These are phyloP conservation scores for Xerophyta viscosa DNA, from an alignment of 106 monocot genomes.

Conservation along the genomic window DNA sequence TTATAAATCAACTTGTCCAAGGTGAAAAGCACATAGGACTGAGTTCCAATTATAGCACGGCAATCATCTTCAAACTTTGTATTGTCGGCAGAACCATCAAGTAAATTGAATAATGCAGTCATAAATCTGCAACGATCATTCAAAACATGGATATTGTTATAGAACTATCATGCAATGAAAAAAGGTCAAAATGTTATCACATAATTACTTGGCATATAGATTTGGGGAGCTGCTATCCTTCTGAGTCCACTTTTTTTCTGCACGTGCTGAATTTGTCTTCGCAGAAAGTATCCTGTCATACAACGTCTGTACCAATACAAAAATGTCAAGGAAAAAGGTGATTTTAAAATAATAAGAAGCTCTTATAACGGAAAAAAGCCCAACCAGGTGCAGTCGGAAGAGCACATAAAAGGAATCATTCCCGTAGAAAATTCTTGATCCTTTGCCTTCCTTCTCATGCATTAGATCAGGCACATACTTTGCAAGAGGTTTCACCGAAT, in stretches of 20 bases:
- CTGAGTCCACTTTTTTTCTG: slow-evolving; percentile 71
- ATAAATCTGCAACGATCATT: slow-evolving; percentile 52
- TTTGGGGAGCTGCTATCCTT: slow-evolving; percentile 53
- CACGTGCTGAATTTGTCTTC: slow-evolving; percentile 62
- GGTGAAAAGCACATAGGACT: slow-evolving; percentile 94
- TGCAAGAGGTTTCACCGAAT: slow-evolving; percentile 68
- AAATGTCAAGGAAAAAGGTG: too few species aligned
- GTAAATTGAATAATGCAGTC: slow-evolving; percentile 59
- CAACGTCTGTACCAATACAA: slow-evolving; percentile 53
- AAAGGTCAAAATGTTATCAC: too few species aligned
- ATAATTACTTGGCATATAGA: slow-evolving; percentile 87
- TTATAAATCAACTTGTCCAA: slow-evolving; percentile 93
- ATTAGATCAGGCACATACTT: slow-evolving; percentile 57
- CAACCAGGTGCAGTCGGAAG: slow-evolving; percentile 89
- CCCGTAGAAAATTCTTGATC: slow-evolving; percentile 71
- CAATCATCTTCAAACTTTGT: slow-evolving; percentile 94
- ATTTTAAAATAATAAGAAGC: too few species aligned
- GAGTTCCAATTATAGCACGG: slow-evolving; percentile 78
- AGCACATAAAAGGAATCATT: slow-evolving; percentile 95
- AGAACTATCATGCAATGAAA: too few species aligned
- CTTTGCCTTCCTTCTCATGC: slow-evolving; percentile 47
- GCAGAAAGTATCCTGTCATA: slow-evolving; percentile 90
- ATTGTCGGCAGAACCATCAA: slow-evolving; percentile 87
- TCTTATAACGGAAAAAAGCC: too few species aligned
- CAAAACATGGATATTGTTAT: too few species aligned